phyloP scores from a whole-genome alignment of 2,329 filamentous ascomycete genomes.

The Coniochaeta sp. region DNA sequence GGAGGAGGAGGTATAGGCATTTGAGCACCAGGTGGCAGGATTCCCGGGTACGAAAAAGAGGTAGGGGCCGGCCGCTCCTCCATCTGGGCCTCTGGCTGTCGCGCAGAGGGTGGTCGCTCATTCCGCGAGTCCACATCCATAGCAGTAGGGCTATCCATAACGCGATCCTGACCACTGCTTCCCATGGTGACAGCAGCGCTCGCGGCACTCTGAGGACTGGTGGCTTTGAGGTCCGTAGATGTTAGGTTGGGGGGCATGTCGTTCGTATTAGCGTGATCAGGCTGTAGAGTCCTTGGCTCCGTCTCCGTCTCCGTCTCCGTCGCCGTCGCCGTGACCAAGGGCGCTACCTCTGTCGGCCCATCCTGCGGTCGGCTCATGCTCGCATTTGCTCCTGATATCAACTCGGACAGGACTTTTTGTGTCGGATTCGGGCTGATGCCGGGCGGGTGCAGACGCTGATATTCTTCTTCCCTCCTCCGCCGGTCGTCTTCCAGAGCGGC shows the following conservation, averaged over 20 bases:
- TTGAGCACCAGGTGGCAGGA: constrained; percentile 32
- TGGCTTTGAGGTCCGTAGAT: constrained; percentile 30
- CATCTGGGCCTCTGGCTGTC: constrained; percentile 36
- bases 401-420: constrained; percentile 43
- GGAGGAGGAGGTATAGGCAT: constrained; percentile 36
- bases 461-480: constrained; percentile 37
- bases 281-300: constrained; percentile 26
- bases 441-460: constrained; percentile 29
- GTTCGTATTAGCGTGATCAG: neutral
- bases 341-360: constrained; percentile 30
- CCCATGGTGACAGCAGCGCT: constrained; percentile 29
- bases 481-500: constrained; percentile 47
- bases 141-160: constrained; percentile 42
- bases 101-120: constrained; percentile 22
- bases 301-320: constrained; percentile 31
- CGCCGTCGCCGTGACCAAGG: constrained; percentile 33
- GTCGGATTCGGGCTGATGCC: constrained; percentile 45
- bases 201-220: constrained; percentile 33
- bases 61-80: constrained; percentile 39
- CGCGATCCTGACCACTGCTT: constrained; percentile 26
- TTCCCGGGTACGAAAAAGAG: constrained; percentile 48
- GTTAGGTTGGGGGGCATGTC: constrained; percentile 4
- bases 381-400: constrained; percentile 44
- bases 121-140: constrained; percentile 46
- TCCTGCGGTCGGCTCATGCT: constrained; percentile 50